These are phyloP conservation scores for Corymbia maculata DNA, from an alignment of 345 rosid genomes.

Conservation along the genomic window DNA sequence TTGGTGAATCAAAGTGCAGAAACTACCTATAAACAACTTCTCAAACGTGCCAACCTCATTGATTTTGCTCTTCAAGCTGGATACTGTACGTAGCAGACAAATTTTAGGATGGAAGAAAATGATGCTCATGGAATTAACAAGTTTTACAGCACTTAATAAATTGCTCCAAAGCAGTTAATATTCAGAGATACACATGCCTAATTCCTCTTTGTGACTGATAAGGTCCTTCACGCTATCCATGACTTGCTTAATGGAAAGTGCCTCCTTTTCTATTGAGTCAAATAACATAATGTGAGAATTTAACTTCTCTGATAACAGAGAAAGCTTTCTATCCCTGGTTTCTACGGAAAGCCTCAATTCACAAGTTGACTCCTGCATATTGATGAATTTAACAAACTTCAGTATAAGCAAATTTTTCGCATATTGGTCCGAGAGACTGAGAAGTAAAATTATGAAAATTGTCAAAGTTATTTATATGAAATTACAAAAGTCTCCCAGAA, in stretches of 20 bases:
- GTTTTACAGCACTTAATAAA: conserved; percentile 1
- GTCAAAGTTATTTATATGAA: not conserved
- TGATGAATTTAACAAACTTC: not conserved
- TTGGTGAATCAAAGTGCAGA: not conserved
- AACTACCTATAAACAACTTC: conserved; percentile 44
- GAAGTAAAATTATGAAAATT: not conserved
- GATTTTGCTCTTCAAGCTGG: conserved; percentile 57
- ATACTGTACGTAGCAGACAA: conserved; percentile 34
- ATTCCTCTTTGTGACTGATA: conserved; percentile 61
- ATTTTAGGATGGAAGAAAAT: not conserved
- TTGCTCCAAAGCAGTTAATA: not conserved
- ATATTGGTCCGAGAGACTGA: not conserved
- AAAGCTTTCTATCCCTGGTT: conserved; percentile 42
- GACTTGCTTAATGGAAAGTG: conserved; percentile 46
- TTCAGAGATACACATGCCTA: conserved; percentile 49
- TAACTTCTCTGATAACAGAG: conserved; percentile 37
- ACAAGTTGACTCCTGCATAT: conserved; percentile 58
- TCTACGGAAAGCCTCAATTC: conserved; percentile 61
- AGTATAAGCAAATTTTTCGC: not conserved
- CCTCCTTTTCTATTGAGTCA: conserved; percentile 76
- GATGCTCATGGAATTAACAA: not conserved
- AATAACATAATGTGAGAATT: conserved; percentile 56
- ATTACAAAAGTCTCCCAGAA: not conserved
- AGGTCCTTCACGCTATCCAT: conserved; percentile 40
- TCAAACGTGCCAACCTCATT: conserved; percentile 45